Evolutionary conservation across 805 yeast genomes (phyloP).

Genomic region (Cyberlindnera japonica): DNA sequence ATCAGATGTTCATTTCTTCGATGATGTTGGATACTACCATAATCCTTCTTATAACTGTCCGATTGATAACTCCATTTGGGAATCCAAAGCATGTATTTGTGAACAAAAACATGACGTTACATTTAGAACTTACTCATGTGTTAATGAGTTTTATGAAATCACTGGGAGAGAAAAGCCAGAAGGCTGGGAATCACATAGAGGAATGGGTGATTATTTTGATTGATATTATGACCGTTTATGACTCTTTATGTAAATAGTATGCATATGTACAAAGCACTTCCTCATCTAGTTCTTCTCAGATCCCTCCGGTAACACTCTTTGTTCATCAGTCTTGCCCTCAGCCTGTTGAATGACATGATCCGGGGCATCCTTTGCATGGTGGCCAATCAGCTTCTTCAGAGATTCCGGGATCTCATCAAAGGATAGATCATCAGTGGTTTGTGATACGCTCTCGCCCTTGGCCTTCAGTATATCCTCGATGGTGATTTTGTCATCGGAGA

Average conservation of each 20-base stretch:
- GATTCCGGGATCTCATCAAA: constrained; percentile 66
- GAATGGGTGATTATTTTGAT: constrained; percentile 16
- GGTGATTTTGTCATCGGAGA: constrained; percentile 74
- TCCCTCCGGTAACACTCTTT: constrained; percentile 7
- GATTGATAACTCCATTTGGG: constrained; percentile 42
- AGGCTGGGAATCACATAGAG: constrained; percentile 60
- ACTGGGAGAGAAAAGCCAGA: constrained; percentile 54
- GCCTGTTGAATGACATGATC: constrained; percentile 24
- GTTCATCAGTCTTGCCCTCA: neutral
- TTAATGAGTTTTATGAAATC: constrained; percentile 53
- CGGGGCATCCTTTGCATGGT: constrained; percentile 68
- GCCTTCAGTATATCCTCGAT: constrained; percentile 73
- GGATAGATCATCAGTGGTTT: constrained; percentile 61
- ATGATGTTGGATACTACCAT: constrained; percentile 80
- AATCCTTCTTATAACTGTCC: constrained; percentile 60
- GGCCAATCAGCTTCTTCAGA: constrained; percentile 49
- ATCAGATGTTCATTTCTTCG: constrained; percentile 71
- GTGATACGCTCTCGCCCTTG: constrained; percentile 71
- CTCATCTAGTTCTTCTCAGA: neutral
- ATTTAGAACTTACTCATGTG: constrained; percentile 70
- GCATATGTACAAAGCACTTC: neutral
- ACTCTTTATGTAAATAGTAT: neutral
- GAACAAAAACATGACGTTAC: constrained; percentile 65
- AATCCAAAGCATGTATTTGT: constrained; percentile 49
- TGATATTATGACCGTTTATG: constrained; percentile 1